Evolutionary conservation across 306 rosid genomes (phyloP).

Genomic region (Oemleria cerasiformis): DNA sequence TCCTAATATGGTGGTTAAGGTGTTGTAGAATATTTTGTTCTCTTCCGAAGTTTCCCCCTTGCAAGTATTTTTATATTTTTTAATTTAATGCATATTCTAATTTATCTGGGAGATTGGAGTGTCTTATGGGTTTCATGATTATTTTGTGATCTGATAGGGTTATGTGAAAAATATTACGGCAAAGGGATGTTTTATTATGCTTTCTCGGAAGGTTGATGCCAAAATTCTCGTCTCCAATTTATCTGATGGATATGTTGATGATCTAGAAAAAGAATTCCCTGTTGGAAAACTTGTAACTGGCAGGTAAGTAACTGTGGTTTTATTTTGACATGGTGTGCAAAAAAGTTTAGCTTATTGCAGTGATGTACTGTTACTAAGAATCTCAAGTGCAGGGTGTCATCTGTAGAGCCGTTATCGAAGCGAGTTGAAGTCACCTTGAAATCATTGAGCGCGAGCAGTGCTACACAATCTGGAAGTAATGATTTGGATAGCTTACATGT

Average conservation of each 20-base stretch:
- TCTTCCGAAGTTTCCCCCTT: neutral
- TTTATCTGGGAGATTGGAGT: constrained; percentile 1
- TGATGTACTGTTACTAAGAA: constrained; percentile 30
- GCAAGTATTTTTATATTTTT: neutral
- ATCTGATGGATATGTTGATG: constrained; percentile 59
- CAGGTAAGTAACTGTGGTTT: constrained; percentile 39
- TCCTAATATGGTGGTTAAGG: constrained; percentile 75
- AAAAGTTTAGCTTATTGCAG: neutral
- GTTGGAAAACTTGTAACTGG: constrained; percentile 81
- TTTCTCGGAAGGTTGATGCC: constrained; percentile 84
- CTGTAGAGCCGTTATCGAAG: constrained; percentile 79
- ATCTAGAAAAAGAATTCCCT: constrained; percentile 72
- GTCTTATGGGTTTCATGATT: constrained; percentile 8
- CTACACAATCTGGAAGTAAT: constrained; percentile 34
- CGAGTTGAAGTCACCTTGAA: constrained; percentile 86
- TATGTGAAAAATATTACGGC: constrained; percentile 72
- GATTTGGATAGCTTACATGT: constrained; percentile 56
- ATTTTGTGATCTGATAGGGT: constrained; percentile 48
- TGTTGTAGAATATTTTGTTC: constrained; percentile 18
- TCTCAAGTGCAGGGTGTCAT: constrained; percentile 59
- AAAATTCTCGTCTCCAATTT: constrained; percentile 78
- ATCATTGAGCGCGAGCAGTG: constrained; percentile 38
- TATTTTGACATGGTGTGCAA: neutral
- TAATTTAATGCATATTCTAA: neutral
- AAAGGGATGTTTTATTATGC: constrained; percentile 83